Evolutionary conservation across 345 rosid genomes (phyloP).

Genomic region (Hypericum perforatum): DNA sequence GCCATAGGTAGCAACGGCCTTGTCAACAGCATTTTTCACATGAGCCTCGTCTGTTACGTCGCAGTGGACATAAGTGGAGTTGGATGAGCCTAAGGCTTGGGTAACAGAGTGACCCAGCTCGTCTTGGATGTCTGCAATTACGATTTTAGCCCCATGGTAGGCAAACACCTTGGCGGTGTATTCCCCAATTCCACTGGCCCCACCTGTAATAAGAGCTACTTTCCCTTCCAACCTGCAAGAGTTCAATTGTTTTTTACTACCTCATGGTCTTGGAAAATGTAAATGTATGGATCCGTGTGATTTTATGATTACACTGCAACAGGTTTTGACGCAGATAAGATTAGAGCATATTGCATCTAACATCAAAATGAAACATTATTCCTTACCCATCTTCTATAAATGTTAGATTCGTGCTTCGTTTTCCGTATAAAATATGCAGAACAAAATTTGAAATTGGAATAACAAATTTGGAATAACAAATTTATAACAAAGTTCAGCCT

Average conservation of each 20-base stretch:
- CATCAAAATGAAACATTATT: too few species aligned
- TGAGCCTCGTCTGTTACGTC: conserved; percentile 12
- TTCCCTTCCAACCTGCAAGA: conserved; percentile 15
- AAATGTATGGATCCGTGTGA: too few species aligned
- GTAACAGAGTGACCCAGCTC: conserved; percentile 4
- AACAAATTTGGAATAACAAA: too few species aligned
- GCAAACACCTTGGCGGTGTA: conserved; percentile 15
- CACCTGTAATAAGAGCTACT: conserved; percentile 21
- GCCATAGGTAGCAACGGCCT: conserved; percentile 7
- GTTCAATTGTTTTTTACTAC: neutral
- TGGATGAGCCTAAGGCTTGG: conserved; percentile 1
- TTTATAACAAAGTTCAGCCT: too few species aligned
- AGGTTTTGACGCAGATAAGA: too few species aligned
- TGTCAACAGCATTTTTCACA: conserved; percentile 7
- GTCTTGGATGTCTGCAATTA: conserved; percentile 13
- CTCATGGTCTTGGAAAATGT: too few species aligned
- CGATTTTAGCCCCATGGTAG: conserved; percentile 12
- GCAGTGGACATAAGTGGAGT: conserved; percentile 12
- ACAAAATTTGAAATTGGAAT: too few species aligned
- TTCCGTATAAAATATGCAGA: too few species aligned
- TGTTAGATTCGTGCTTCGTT: too few species aligned
- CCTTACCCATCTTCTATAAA: too few species aligned
- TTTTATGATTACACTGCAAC: too few species aligned
- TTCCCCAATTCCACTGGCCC: conserved; percentile 21
- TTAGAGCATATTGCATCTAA: too few species aligned